phyloP scores from a whole-genome alignment of 108 stramenopile genomes.

The Cyclotella choctawhatcheeana region DNA sequence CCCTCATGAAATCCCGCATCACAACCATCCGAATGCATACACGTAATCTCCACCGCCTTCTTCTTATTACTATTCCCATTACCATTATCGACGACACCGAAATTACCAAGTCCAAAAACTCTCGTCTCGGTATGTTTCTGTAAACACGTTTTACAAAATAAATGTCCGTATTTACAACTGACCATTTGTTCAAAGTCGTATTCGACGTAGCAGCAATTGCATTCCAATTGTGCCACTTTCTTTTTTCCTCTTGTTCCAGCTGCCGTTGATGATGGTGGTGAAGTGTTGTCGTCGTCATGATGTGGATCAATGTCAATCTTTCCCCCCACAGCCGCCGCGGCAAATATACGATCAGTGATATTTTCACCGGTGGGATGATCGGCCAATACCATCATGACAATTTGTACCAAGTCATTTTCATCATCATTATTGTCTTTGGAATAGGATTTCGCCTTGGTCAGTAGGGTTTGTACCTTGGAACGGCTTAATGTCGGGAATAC shows the following conservation, averaged over 20 bases:
- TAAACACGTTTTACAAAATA: slow-evolving; percentile 83
- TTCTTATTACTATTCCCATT: slow-evolving; percentile 32
- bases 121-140: slow-evolving; percentile 68
- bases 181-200: slow-evolving; percentile 82
- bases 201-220: slow-evolving; percentile 77
- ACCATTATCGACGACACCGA: slow-evolving; percentile 56
- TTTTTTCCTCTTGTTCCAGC: not conserved
- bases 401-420: slow-evolving; percentile 17
- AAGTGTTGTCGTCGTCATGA: not conserved
- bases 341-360: slow-evolving; percentile 28
- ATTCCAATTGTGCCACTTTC: slow-evolving; percentile 59
- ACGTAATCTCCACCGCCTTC: slow-evolving; percentile 61
- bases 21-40: slow-evolving; percentile 78
- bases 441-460: slow-evolving; percentile 21
- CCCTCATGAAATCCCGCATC: slow-evolving; percentile 65
- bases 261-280: no score
- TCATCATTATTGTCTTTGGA: slow-evolving; percentile 21
- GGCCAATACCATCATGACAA: slow-evolving; percentile 38
- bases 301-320: slow-evolving; percentile 9
- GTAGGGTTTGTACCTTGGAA: slow-evolving; percentile 8
- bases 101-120: slow-evolving; percentile 73
- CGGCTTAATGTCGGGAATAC: slow-evolving; percentile 40
- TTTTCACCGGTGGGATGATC: slow-evolving; percentile 29
- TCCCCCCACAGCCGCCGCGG: slow-evolving; percentile 33
- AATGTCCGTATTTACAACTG: slow-evolving; percentile 73